These are phyloP conservation scores for Globisporangium parvum DNA, from an alignment of 352 stramenopile genomes.

Conservation along the genomic window DNA sequence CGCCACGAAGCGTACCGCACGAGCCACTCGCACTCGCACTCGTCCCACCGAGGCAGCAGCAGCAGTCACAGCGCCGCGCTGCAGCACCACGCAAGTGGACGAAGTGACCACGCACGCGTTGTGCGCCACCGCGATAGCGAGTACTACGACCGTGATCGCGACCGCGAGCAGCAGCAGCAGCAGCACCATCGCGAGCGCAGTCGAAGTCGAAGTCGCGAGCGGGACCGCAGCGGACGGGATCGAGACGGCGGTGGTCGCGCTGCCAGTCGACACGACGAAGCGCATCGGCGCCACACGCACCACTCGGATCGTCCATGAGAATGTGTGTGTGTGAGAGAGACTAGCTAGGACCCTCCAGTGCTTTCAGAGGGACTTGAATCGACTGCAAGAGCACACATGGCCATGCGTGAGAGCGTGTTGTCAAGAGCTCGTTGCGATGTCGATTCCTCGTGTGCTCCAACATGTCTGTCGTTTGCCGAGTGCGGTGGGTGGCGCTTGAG, in stretches of 20 bases:
- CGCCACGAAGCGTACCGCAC: slow-evolving; percentile 16
- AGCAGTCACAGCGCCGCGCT: neutral
- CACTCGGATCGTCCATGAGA: too few relatives aligned
- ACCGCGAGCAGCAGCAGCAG: slow-evolving; percentile 17
- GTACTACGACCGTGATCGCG: slow-evolving; percentile 21
- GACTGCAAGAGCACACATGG: too few relatives aligned
- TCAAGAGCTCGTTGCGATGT: too few relatives aligned
- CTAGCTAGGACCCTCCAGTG: too few relatives aligned
- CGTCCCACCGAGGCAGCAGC: slow-evolving; percentile 3
- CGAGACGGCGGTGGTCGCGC: slow-evolving; percentile 5
- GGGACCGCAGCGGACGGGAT: slow-evolving; percentile 13
- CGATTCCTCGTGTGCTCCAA: too few relatives aligned
- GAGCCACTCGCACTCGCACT: slow-evolving; percentile 5
- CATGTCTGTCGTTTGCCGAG: too few relatives aligned
- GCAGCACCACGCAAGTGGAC: slow-evolving; percentile 8
- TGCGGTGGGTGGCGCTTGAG: too few relatives aligned
- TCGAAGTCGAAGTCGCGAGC: slow-evolving; percentile 14
- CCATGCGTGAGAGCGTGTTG: too few relatives aligned
- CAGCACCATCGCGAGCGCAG: slow-evolving; percentile 18
- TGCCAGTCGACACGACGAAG: slow-evolving; percentile 4
- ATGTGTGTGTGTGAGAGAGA: too few relatives aligned
- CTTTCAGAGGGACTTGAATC: too few relatives aligned
- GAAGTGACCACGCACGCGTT: neutral
- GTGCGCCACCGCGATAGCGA: slow-evolving; percentile 16
- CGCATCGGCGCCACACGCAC: too few relatives aligned